phyloP scores from a whole-genome alignment of 2,329 filamentous ascomycete genomes.

The Penicillium olsonii region DNA sequence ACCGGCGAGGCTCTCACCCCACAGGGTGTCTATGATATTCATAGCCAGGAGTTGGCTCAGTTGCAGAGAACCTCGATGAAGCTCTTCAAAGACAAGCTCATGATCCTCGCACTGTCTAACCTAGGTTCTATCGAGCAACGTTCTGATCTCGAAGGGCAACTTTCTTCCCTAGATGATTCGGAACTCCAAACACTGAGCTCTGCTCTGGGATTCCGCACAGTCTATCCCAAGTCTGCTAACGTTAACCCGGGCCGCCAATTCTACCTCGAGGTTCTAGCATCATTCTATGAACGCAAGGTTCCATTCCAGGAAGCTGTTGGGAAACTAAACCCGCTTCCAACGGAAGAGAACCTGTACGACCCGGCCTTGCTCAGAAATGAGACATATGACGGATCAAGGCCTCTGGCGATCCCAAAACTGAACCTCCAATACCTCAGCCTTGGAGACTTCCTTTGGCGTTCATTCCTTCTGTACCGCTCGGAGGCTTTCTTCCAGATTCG shows the following conservation, averaged over 20 bases:
- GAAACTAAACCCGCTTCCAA: conserved; percentile 76
- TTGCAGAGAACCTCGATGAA: conserved; percentile 78
- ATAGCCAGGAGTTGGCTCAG: conserved; percentile 74
- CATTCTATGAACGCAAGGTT: conserved; percentile 72
- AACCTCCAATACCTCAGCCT: conserved; percentile 95
- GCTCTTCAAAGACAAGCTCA: conserved; percentile 85
- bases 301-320: conserved; percentile 80
- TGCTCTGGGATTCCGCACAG: conserved; percentile 74
- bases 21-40: conserved; percentile 74
- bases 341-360: conserved; percentile 78
- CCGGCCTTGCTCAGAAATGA: conserved; percentile 77
- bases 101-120: conserved; percentile 88
- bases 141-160: conserved; percentile 73
- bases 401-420: conserved; percentile 87
- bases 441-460: conserved; percentile 95
- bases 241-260: conserved; percentile 61
- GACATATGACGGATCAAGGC: conserved; percentile 80
- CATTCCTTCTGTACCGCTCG: conserved; percentile 81
- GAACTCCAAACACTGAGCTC: conserved; percentile 71
- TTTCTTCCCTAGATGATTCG: conserved; percentile 70
- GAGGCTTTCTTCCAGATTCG: conserved; percentile 94
- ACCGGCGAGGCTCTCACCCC: conserved; percentile 74
- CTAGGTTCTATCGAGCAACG: conserved; percentile 83
- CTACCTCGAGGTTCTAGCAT: conserved; percentile 67
- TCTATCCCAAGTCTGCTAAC: conserved; percentile 73